Conservation (phyloP, 805 yeast genomes). For the Maudiozyma saulgeensis region DNA sequence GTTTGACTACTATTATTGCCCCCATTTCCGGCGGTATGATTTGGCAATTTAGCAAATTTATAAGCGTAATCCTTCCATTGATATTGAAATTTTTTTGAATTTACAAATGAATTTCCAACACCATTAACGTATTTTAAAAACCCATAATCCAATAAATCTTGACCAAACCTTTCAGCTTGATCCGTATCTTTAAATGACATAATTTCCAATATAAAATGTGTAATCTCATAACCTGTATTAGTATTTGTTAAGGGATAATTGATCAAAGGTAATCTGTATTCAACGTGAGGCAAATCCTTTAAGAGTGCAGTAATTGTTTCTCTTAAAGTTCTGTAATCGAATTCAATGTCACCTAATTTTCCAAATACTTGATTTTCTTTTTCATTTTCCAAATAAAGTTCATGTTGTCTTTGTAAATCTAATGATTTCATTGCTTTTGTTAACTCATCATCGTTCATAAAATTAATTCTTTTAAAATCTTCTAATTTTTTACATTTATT, state of each 20-base stretch:
- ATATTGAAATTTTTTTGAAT: slow-evolving; percentile 61
- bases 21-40: neutral
- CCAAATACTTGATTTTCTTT: slow-evolving; percentile 24
- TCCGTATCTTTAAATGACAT: slow-evolving; percentile 34
- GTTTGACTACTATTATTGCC: neutral
- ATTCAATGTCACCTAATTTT: slow-evolving; percentile 22
- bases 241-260: slow-evolving; percentile 24
- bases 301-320: slow-evolving; percentile 37
- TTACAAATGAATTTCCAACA: slow-evolving; percentile 66
- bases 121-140: slow-evolving; percentile 44
- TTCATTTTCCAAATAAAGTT: slow-evolving; percentile 18
- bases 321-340: slow-evolving; percentile 29
- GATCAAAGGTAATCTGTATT: slow-evolving; percentile 56
- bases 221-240: slow-evolving; percentile 27
- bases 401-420: slow-evolving; percentile 17
- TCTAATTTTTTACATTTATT: slow-evolving; percentile 69
- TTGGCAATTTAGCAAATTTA: slow-evolving; percentile 37
- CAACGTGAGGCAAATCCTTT: slow-evolving; percentile 40
- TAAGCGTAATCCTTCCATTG: slow-evolving; percentile 74
- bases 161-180: slow-evolving; percentile 65
- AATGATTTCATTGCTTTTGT: slow-evolving; percentile 17
- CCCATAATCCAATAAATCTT: slow-evolving; percentile 53
- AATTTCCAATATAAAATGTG: slow-evolving; percentile 22
- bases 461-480: slow-evolving; percentile 34
- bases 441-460: slow-evolving; percentile 17